Percentiles rank a stretch among this genome's conserved stretches.
Evolutionary conservation across 1,139 yeast species (phyloP).

Genomic region (Fermentozyma sake): DNA sequence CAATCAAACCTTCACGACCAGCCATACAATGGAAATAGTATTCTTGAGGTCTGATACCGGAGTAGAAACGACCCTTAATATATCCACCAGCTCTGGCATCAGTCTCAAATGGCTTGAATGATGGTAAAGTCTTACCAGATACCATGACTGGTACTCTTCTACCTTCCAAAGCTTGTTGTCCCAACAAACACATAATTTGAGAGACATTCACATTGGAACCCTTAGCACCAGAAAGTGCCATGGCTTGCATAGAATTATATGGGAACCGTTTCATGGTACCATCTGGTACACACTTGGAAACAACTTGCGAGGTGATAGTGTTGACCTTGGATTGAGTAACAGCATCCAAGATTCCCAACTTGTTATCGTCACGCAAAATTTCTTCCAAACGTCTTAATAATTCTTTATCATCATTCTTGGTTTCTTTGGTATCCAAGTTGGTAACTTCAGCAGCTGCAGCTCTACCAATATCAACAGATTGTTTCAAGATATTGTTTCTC

Average conservation of each 20-base stretch:
- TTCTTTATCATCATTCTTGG: slow-evolving; percentile 60
- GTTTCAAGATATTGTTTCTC: slow-evolving; percentile 78
- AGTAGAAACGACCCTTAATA: slow-evolving; percentile 93
- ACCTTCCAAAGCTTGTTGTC: slow-evolving; percentile 99
- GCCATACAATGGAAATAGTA: slow-evolving; percentile 99
- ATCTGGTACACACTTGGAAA: slow-evolving; percentile 88
- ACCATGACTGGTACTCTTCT: slow-evolving; percentile 99
- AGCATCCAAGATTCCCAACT: slow-evolving; percentile 92
- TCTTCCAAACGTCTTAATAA: slow-evolving; percentile 86
- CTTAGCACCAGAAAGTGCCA: slow-evolving; percentile 99
- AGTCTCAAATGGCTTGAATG: slow-evolving; percentile 94
- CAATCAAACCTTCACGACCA: slow-evolving; percentile 99
- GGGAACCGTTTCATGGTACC: slow-evolving; percentile 97
- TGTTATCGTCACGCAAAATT: slow-evolving; percentile 88
- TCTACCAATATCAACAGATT: slow-evolving; percentile 79
- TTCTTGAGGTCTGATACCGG: slow-evolving; percentile 98
- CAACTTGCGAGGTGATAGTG: slow-evolving; percentile 88
- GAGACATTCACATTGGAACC: slow-evolving; percentile 98
- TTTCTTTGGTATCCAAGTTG: slow-evolving; percentile 59
- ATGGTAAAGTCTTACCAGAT: slow-evolving; percentile 94
- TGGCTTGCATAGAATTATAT: slow-evolving; percentile 94
- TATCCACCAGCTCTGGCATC: slow-evolving; percentile 99
- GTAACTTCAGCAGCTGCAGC: slow-evolving; percentile 94
- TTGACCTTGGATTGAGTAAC: slow-evolving; percentile 93
- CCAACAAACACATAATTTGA: slow-evolving; percentile 98